A percentile compares a stretch with the other conserved stretches of the same genome.
phyloP scores from a whole-genome alignment of 129 eudicot genomes.

The Flaveria robusta region DNA sequence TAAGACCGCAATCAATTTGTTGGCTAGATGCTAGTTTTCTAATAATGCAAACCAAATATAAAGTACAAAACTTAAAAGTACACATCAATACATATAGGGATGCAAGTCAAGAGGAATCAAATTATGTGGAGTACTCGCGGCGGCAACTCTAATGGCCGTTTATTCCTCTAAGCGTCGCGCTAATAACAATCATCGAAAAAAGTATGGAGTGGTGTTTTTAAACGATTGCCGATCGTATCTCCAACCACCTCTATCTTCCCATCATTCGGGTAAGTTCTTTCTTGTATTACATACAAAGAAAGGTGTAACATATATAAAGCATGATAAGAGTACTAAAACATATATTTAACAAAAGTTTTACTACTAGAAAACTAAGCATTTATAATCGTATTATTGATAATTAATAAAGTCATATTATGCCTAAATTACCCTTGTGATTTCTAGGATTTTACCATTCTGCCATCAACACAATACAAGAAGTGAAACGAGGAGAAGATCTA shows the following conservation, averaged over 20 bases:
- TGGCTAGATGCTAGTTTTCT: too few relatives aligned
- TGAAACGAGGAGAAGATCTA: constrained; percentile 44
- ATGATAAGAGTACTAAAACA: neutral
- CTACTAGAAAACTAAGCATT: too few relatives aligned
- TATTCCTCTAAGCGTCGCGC: constrained; percentile 37
- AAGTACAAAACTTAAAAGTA: too few relatives aligned
- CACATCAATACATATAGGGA: constrained; percentile 21
- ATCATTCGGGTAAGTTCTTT: constrained; percentile 42
- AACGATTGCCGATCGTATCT: constrained; percentile 55
- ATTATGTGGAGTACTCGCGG: constrained; percentile 53
- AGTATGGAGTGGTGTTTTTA: constrained; percentile 53
- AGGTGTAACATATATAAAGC: neutral
- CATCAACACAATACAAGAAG: constrained; percentile 47
- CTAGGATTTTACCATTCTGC: constrained; percentile 59
- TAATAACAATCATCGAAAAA: constrained; percentile 28
- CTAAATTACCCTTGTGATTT: constrained; percentile 8
- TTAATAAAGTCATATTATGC: neutral
- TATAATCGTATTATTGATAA: too few relatives aligned
- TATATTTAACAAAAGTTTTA: too few relatives aligned
- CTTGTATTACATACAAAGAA: neutral
- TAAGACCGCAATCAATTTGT: too few relatives aligned
- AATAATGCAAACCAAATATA: too few relatives aligned
- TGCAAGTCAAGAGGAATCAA: constrained; percentile 59
- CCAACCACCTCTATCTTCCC: constrained; percentile 45
- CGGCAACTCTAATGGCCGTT: constrained; percentile 46